phyloP scores from a whole-genome alignment of 2,329 filamentous ascomycete genomes.

The Sphaerulina musiva region DNA sequence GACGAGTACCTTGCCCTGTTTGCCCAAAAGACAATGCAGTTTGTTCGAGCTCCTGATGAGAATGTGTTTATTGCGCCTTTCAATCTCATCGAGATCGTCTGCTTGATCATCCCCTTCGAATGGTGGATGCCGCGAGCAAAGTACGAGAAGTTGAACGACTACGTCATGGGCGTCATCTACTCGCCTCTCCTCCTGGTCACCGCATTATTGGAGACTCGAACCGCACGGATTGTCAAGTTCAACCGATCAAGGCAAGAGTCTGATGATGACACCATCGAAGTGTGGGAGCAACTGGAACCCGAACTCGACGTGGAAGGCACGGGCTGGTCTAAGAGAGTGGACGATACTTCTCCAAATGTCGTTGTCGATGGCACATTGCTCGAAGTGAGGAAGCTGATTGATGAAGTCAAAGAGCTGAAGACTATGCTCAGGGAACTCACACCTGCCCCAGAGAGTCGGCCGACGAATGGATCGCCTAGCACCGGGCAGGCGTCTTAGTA shows the following conservation, averaged over 20 bases:
- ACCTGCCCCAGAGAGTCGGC: slow-evolving; percentile 8
- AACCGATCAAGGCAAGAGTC: slow-evolving; percentile 77
- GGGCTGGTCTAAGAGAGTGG: slow-evolving; percentile 77
- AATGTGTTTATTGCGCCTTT: slow-evolving; percentile 97
- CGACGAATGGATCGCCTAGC: background rate
- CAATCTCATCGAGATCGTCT: slow-evolving; percentile 83
- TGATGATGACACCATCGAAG: slow-evolving; percentile 81
- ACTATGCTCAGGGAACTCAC: slow-evolving; percentile 30
- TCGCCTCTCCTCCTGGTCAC: slow-evolving; percentile 74
- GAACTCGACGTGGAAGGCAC: slow-evolving; percentile 74
- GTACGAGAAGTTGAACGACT: slow-evolving; percentile 81
- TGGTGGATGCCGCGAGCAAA: slow-evolving; percentile 79
- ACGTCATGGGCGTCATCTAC: slow-evolving; percentile 81
- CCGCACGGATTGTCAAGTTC: slow-evolving; percentile 38
- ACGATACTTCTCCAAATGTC: slow-evolving; percentile 70
- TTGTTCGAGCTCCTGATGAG: slow-evolving; percentile 91
- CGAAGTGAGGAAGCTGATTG: slow-evolving; percentile 48
- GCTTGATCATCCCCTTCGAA: slow-evolving; percentile 73
- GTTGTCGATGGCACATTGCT: slow-evolving; percentile 69
- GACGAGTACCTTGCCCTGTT: slow-evolving; percentile 95
- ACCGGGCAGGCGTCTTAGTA: too few species aligned
- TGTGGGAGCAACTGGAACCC: slow-evolving; percentile 79
- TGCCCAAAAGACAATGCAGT: slow-evolving; percentile 90
- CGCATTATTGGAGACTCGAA: slow-evolving; percentile 51
- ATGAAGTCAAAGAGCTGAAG: slow-evolving; percentile 43